These are phyloP conservation scores for Chlorella sp. DNA, from an alignment of 139 green algal genomes.

Conservation along the genomic window DNA sequence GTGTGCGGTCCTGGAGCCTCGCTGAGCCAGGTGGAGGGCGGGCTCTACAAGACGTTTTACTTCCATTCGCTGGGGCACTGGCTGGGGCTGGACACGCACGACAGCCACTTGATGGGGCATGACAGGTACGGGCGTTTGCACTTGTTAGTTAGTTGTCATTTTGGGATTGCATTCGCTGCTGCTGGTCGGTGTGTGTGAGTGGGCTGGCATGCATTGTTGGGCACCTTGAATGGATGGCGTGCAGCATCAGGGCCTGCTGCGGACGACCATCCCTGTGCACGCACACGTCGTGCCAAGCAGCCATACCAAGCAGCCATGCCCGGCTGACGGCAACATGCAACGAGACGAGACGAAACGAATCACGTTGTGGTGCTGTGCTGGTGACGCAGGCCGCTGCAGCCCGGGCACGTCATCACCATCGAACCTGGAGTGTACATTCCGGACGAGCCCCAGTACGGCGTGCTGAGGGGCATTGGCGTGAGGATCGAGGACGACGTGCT, in stretches of 20 bases:
- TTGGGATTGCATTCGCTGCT: neutral
- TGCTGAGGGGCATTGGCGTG: slow-evolving; percentile 51
- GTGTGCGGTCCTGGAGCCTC: slow-evolving; percentile 2
- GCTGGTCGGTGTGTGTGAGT: neutral
- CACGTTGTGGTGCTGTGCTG: no score
- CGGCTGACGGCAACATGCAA: no score
- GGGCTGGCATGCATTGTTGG: neutral
- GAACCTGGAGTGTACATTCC: slow-evolving; percentile 86
- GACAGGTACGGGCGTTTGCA: slow-evolving; percentile 28
- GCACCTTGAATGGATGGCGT: neutral
- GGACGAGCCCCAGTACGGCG: slow-evolving; percentile 42
- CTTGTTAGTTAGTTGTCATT: neutral
- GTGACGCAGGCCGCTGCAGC: slow-evolving; percentile 10
- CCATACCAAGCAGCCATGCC: no score
- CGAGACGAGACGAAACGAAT: no score
- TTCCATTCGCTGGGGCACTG: slow-evolving; percentile 70
- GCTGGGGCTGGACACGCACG: slow-evolving; percentile 79
- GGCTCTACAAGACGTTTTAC: slow-evolving; percentile 40
- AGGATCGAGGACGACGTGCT: slow-evolving; percentile 79
- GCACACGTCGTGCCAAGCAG: no score
- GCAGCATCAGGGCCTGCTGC: no score
- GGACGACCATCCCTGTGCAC: no score
- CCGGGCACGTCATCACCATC: slow-evolving; percentile 67
- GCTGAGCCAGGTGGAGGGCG: neutral
- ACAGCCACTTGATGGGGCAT: slow-evolving; percentile 56